Base-by-base conservation (phyloP, 192 early-diverging fungal species). In the Obelidium mucronatum region DNA sequence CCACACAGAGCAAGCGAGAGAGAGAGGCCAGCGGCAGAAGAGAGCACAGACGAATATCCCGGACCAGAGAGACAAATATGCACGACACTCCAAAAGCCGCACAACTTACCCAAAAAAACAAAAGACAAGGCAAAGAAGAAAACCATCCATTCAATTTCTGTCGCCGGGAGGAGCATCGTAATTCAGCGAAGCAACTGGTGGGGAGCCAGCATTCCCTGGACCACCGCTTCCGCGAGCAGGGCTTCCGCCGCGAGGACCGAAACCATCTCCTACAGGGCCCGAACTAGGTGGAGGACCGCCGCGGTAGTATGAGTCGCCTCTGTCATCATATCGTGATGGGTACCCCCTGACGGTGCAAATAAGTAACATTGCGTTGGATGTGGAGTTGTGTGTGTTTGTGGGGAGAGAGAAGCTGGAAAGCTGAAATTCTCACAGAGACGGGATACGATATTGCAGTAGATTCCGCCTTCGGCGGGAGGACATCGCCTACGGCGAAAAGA, bases 291-390 rank as follows among this genome's bases (percentile, higher is more conserved):
- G 69, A 19, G 67, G 42, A 60, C 24, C 24, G n/a, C 74, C 54
- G 6, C 55, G 17, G 17, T 65, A 56, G 52, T 76, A 60, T n/a
- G 58, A 15, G 60, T 63, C 73, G 3, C 73, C 15, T 22, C 33
- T 3, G 34, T 61, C n/a, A 34, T 76, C 74, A 36, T 76, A 24
- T 31, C 36, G 35, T 42, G 63, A 60, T 13, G 58, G 63, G 74
- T 76, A 76, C 13, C 74, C 74, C 36, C 74, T 62, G 73, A 53
- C n/a, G n/a, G n/a, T n/a, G n/a, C n/a, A n/a, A n/a, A n/a, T n/a
- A n/a, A n/a, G n/a, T n/a, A n/a, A n/a, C n/a, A n/a, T n/a, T n/a
- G n/a, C n/a, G n/a, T n/a, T n/a, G n/a, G n/a, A n/a, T n/a, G n/a
- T n/a, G n/a, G n/a, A n/a, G n/a, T n/a, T n/a, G n/a, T n/a, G n/a